A percentile compares a stretch with the other conserved stretches of the same genome.
These are phyloP conservation scores for Pseudomicrostroma phylloplanum DNA, from an alignment of 1,284 basidiomycete genomes.

Conservation along the genomic window DNA sequence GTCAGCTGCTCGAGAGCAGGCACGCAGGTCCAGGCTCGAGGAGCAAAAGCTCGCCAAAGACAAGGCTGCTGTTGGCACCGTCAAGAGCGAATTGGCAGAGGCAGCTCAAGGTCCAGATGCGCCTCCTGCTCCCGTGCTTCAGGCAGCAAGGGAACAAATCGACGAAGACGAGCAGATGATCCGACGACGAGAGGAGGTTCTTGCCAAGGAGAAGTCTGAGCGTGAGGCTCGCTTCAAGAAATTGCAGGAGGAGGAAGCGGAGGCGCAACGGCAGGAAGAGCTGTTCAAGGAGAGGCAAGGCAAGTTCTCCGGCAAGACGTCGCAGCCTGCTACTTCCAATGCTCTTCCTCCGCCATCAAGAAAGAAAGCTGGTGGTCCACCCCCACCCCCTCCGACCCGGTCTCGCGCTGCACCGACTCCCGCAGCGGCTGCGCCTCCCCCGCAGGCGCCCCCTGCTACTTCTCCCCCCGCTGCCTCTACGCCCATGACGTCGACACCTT, in stretches of 20 bases:
- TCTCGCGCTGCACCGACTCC: slow-evolving; percentile 17
- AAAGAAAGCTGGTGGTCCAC: slow-evolving; percentile 19
- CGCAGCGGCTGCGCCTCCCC: slow-evolving; percentile 22
- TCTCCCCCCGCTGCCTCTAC: slow-evolving; percentile 19
- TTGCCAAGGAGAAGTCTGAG: slow-evolving; percentile 42
- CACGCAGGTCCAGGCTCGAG: slow-evolving; percentile 41
- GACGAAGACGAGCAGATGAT: slow-evolving; percentile 41
- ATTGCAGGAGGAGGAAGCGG: slow-evolving; percentile 44
- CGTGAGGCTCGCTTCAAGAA: slow-evolving; percentile 34
- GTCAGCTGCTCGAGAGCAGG: slow-evolving; percentile 45
- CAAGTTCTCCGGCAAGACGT: slow-evolving; percentile 24
- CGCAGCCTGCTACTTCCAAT: slow-evolving; percentile 20
- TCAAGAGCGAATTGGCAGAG: slow-evolving; percentile 35
- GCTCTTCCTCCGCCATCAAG: slow-evolving; percentile 23
- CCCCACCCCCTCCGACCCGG: slow-evolving; percentile 30
- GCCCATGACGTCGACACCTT: slow-evolving; percentile 9
- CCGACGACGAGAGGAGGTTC: slow-evolving; percentile 38
- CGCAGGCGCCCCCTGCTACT: slow-evolving; percentile 22
- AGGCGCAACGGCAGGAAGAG: slow-evolving; percentile 36
- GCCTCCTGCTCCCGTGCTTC: slow-evolving; percentile 28
- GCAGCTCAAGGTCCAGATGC: slow-evolving; percentile 25
- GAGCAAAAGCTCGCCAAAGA: slow-evolving; percentile 37
- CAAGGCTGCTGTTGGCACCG: slow-evolving; percentile 25
- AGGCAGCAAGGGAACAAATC: slow-evolving; percentile 28
- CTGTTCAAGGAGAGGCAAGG: slow-evolving; percentile 39